Evolutionary conservation across 202 grass and related monocot genomes (phyloP), one percentile per base, ranked within the genome.

Genomic region (Panicum hallii): DNA sequence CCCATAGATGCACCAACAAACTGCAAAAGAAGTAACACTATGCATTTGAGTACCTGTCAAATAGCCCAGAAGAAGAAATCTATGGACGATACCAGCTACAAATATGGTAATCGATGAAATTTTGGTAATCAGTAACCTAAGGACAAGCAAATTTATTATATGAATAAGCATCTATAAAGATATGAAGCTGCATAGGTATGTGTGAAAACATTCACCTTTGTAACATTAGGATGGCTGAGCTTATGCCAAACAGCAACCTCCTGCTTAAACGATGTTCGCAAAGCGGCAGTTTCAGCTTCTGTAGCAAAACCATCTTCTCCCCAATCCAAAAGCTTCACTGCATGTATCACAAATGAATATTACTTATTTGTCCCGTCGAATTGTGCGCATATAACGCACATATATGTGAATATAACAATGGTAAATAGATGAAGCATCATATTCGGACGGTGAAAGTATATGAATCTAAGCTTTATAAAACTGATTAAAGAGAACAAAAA

Each of bases 251-350:
- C 94, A 87, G 89, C 89, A 72, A 94, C 92, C 84, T 94, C 93
- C 53, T 92, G 88, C 83, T 84, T 85, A 84, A 95, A 95, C 79
- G 86, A 95, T 72, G 86, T 81, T 55, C 93, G 79, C 47, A 95
- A 79, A 32, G 83, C 40, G 15, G 78, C 72, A 79, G 93, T 90
- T 90, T 95, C 88, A 61, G 90, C 80, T 49, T 92, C 90, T 75
- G 93, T 92, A 19, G 90, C 83, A 70, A 90, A 86, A 68, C 91
- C 93, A 87, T 93, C 91, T 83, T 94, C 95, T 72, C 93, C 95
- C 95, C 95, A 98, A 86, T 98, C 93, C 84, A 98, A 90, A 28
- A 98, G 84, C 84, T 98, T 98, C 84, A 98, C 95, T 98, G 80
- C 56, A 78, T 74, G 73, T 43, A 90, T 55, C 45, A 86, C 11